phyloP scores from a whole-genome alignment of 2,329 filamentous ascomycete species.

The Cercospora sp. region DNA sequence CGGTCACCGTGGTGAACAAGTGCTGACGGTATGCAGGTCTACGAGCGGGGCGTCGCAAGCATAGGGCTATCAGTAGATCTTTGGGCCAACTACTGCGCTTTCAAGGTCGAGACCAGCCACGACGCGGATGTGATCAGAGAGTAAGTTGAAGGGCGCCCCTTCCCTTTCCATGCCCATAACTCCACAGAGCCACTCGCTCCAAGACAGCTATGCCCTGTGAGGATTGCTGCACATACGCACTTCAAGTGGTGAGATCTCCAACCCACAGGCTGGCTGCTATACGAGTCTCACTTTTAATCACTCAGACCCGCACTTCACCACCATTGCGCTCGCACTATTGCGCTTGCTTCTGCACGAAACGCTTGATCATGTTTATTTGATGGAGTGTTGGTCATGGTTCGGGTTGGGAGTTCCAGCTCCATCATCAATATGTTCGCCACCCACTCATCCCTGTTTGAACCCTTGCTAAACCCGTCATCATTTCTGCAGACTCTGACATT shows the following conservation, averaged over 20 bases:
- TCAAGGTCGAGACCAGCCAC: constrained; percentile 97
- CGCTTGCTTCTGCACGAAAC: constrained; percentile 19
- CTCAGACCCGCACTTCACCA: constrained; percentile 29
- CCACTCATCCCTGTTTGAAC: constrained; percentile 36
- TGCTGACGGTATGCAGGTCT: constrained; percentile 61
- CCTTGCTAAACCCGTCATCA: constrained; percentile 24
- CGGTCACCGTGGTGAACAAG: constrained; percentile 31
- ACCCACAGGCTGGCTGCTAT: constrained; percentile 28
- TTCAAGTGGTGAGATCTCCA: constrained; percentile 35
- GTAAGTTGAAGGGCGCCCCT: constrained; percentile 79
- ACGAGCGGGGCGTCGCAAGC: constrained; percentile 90
- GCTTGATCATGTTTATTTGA: constrained; percentile 17
- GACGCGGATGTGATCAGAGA: constrained; percentile 95
- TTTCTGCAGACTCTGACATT: constrained; percentile 42
- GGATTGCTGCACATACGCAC: constrained; percentile 19
- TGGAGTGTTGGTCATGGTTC: constrained; percentile 16
- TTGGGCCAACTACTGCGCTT: constrained; percentile 95
- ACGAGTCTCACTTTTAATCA: constrained; percentile 36
- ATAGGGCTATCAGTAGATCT: constrained; percentile 92
- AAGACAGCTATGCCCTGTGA: constrained; percentile 21
- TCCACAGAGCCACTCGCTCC: constrained; percentile 17
- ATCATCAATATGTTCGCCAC: constrained; percentile 36
- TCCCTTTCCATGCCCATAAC: constrained; percentile 48
- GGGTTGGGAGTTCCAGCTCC: constrained; percentile 19
- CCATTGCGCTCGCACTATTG: constrained; percentile 19